Evolutionary conservation across 2,329 filamentous ascomycete species (phyloP).

Genomic region (Magnaporthales sp.): DNA sequence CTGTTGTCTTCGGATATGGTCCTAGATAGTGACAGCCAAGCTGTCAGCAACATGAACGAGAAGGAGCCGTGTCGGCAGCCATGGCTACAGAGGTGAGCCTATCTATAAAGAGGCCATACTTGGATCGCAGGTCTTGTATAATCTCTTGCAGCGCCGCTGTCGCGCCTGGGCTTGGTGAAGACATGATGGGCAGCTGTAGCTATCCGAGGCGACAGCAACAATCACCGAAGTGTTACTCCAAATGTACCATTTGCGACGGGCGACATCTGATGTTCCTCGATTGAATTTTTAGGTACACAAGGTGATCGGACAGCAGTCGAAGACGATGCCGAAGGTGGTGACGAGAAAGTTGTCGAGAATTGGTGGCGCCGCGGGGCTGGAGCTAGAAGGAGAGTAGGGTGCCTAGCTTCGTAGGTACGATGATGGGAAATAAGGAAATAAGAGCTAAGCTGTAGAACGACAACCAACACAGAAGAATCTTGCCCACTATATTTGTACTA

Average conservation of each 20-base stretch:
- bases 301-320: not conserved
- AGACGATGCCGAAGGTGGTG: not conserved
- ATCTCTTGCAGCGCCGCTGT: constrained; percentile 18
- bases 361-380: constrained; percentile 3
- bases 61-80: no score
- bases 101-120: constrained; percentile 24
- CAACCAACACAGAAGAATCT: no score
- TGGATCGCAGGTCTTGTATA: constrained; percentile 45
- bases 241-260: not conserved
- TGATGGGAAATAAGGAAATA: not conserved
- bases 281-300: not conserved
- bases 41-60: not conserved
- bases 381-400: not conserved
- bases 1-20: constrained; percentile 35
- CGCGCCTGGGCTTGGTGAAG: constrained; percentile 1
- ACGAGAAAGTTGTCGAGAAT: not conserved
- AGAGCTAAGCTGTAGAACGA: not conserved
- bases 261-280: not conserved
- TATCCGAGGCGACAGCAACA: not conserved
- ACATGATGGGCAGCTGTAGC: not conserved
- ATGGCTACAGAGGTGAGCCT: not conserved
- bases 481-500: no score
- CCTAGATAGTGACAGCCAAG: constrained; percentile 10
- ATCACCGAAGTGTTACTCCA: constrained; percentile 1
- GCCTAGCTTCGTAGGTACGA: not conserved